Evolutionary conservation across 768 basidiomycete species (phyloP), one percentile per base, ranked within the genome.

Genomic region (Kwoniella dendrophila): DNA sequence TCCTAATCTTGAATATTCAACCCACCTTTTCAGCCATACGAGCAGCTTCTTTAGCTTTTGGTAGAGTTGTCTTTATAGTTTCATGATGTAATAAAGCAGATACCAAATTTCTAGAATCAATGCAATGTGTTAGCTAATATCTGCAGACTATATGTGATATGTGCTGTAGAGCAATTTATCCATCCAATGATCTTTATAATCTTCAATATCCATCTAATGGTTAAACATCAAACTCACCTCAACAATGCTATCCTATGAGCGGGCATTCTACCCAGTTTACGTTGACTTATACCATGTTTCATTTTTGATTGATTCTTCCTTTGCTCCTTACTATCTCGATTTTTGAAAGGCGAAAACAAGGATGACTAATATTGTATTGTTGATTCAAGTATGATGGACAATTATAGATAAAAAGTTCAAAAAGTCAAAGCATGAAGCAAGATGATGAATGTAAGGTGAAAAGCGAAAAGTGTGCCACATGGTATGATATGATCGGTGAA

Each of bases 281-380:
- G 86, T 79, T 92, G 90, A 20, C 90, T 90, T 57, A 91, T 83
- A 40, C 92, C 91, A 86, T 97, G 93, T 83, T 95, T 92, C 92
- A 95, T 94, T 68, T 72, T 70, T 44, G 1, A 12, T 10, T 3
- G 24, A 30, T 51, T 50, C 36, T 55, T 34, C 22, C 11, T 20
- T 30, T 5, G 24, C 27, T 27, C 5, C 20, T 14, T 20, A 20
- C 12, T 36, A 38, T 53, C 24, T 4, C 8, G 24, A 30, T 30
- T 2, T n/a, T 10, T 36, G 22, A 10, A 36, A 4, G 26, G 24
- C 16, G 22, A n/a, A n/a, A n/a, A n/a, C n/a, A n/a, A n/a, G n/a
- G n/a, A n/a, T n/a, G n/a, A n/a, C n/a, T n/a, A n/a, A n/a, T n/a
- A n/a, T 4, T 29, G 20, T 45, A 32, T 22, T 59, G 32, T 44